Percentiles rank a stretch among this genome's conserved stretches.
These are phyloP conservation scores for Tetrapyrgos nigripes DNA, from an alignment of 1,284 basidiomycete species.

Conservation along the genomic window DNA sequence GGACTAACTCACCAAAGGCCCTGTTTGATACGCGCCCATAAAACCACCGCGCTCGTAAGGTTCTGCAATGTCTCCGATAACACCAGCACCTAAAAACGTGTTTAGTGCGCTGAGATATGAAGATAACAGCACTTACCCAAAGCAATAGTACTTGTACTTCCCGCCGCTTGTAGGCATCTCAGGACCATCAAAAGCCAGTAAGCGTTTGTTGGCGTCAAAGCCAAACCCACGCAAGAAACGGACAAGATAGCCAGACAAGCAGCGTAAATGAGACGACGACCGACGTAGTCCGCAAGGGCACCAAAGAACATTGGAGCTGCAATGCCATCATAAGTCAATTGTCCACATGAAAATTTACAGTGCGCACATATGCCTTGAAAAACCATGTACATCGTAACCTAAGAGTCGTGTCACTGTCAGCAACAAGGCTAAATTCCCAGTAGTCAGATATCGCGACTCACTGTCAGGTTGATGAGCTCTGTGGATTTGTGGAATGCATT, in stretches of 20 bases:
- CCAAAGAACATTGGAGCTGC: constrained; percentile 71
- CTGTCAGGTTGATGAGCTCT: constrained; percentile 79
- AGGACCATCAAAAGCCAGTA: constrained; percentile 71
- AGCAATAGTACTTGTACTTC: constrained; percentile 65
- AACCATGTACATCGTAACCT: constrained; percentile 78
- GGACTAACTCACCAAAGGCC: constrained; percentile 13
- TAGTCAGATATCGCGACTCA: constrained; percentile 19
- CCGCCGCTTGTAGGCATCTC: constrained; percentile 64
- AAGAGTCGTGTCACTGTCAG: background rate
- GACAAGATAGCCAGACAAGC: constrained; percentile 58
- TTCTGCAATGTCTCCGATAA: constrained; percentile 61
- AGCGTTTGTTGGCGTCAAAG: constrained; percentile 60
- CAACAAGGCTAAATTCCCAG: background rate
- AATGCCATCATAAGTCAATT: constrained; percentile 1
- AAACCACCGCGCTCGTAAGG: constrained; percentile 60
- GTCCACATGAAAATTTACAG: background rate
- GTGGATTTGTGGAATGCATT: constrained; percentile 65
- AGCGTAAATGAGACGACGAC: constrained; percentile 61
- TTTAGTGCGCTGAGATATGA: background rate
- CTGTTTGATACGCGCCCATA: constrained; percentile 48
- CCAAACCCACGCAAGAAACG: constrained; percentile 64
- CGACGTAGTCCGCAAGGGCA: constrained; percentile 59
- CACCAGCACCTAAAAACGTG: constrained; percentile 54
- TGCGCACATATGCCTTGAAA: constrained; percentile 72
- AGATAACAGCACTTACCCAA: constrained; percentile 41